These are phyloP conservation scores for grape (Vitis vinifera) DNA, from an alignment of 164 flowering plant species.

Conservation along the genomic window DNA sequence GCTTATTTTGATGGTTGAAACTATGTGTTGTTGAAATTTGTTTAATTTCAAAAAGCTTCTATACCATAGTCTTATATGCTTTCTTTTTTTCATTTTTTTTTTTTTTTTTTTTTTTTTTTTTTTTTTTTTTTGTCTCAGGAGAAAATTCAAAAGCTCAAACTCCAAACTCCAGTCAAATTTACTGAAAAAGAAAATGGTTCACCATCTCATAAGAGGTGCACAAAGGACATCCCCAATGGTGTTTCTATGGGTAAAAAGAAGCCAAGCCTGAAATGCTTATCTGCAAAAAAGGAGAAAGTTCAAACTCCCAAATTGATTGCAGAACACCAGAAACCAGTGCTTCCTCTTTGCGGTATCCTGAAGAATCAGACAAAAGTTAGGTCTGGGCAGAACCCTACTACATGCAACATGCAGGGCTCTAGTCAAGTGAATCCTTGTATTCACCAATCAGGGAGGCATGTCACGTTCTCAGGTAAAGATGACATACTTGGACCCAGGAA, in stretches of 20 bases:
- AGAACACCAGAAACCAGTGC: slow-evolving; percentile 14
- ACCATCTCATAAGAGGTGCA: slow-evolving; percentile 15
- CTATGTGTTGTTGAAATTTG: not conserved
- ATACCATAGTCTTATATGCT: not conserved
- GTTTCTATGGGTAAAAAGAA: slow-evolving; percentile 19
- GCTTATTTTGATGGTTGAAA: not conserved
- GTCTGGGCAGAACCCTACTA: slow-evolving; percentile 24
- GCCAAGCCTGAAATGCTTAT: slow-evolving; percentile 10
- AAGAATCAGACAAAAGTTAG: slow-evolving; percentile 28
- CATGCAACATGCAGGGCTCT: slow-evolving; percentile 13
- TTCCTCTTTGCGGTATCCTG: slow-evolving; percentile 40
- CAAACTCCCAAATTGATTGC: slow-evolving; percentile 12
- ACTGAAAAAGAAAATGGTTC: slow-evolving; percentile 15
- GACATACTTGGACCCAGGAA: slow-evolving; percentile 33
- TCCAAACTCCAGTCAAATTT: slow-evolving; percentile 18
- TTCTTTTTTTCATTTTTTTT: not conserved
- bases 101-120: too few relatives aligned
- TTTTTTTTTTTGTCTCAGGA: slow-evolving; percentile 29
- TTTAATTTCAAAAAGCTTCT: not conserved
- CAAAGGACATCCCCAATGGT: slow-evolving; percentile 17
- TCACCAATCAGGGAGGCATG: slow-evolving; percentile 37
- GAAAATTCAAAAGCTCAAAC: slow-evolving; percentile 15
- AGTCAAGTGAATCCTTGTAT: slow-evolving; percentile 5
- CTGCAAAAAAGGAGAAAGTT: slow-evolving; percentile 23
- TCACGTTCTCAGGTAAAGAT: slow-evolving; percentile 42